Percentiles rank a stretch among this genome's conserved stretches.
Conservation (phyloP, 1,139 yeast genomes). For the Taphrina communis region DNA sequence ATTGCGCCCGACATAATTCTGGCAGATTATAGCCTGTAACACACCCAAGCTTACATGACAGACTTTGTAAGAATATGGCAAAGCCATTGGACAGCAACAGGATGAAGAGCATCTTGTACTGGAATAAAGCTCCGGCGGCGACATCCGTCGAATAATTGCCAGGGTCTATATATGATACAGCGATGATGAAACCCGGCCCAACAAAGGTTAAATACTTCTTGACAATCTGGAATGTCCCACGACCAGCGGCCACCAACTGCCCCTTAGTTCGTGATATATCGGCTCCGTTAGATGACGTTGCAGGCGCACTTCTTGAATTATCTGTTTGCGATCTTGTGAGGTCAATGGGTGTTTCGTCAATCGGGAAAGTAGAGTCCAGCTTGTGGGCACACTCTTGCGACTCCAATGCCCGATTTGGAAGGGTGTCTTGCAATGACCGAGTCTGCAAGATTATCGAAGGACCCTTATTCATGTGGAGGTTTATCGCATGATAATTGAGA, state of each 20-base stretch:
- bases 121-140: constrained; percentile 87
- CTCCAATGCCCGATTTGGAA: too few relatives aligned
- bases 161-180: constrained; percentile 97
- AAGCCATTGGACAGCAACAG: constrained; percentile 80
- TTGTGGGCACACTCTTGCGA: too few relatives aligned
- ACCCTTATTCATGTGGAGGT: background rate
- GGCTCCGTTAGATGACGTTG: background rate
- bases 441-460: background rate
- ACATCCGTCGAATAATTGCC: constrained; percentile 96
- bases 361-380: background rate
- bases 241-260: background rate
- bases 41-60: constrained; percentile 84
- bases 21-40: constrained; percentile 89
- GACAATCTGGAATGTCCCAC: background rate
- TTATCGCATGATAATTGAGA: background rate
- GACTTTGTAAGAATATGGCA: constrained; percentile 82
- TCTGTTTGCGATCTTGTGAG: background rate
- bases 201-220: constrained; percentile 49
- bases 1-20: constrained; percentile 77
- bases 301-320: background rate
- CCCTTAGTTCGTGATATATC: background rate
- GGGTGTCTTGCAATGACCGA: background rate
- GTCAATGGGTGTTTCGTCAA: background rate
- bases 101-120: constrained; percentile 80
- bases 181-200: constrained; percentile 94